Evolutionary conservation across 768 basidiomycete genomes (phyloP).

Genomic region (Porpolomopsis calyptriformis): DNA sequence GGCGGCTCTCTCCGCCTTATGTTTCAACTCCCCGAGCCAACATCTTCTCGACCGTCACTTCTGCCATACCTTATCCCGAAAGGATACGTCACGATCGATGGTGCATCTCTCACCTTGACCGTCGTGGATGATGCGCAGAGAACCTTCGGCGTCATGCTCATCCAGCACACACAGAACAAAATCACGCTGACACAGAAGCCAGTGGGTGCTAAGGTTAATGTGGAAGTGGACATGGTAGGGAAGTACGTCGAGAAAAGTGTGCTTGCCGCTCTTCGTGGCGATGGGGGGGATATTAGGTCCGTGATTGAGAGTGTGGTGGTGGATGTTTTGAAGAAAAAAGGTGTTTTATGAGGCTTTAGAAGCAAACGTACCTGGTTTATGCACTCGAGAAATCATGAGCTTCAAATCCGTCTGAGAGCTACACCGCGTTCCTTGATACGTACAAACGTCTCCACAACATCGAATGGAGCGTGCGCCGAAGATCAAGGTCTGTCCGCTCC

Average conservation of each 20-base stretch:
- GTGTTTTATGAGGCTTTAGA: not conserved
- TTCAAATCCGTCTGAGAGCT: no score
- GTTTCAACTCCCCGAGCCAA: slow-evolving; percentile 64
- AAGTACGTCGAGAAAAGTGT: slow-evolving; percentile 88
- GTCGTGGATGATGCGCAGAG: slow-evolving; percentile 51
- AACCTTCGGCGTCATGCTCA: slow-evolving; percentile 87
- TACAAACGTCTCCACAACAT: no score
- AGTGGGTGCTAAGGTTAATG: slow-evolving; percentile 76
- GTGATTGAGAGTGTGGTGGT: slow-evolving; percentile 35
- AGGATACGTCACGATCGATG: slow-evolving; percentile 91
- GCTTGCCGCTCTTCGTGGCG: slow-evolving; percentile 48
- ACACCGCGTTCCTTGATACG: no score
- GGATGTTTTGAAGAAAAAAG: slow-evolving; percentile 4
- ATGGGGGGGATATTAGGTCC: slow-evolving; percentile 33
- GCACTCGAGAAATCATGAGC: no score
- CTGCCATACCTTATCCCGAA: slow-evolving; percentile 83
- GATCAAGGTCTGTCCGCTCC: slow-evolving; percentile 32
- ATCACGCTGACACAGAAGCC: slow-evolving; percentile 70
- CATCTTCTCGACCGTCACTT: slow-evolving; percentile 47
- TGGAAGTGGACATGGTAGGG: slow-evolving; percentile 92
- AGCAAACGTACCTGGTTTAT: not conserved
- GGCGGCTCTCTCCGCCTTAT: slow-evolving; percentile 82
- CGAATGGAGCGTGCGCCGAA: slow-evolving; percentile 33
- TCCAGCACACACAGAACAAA: slow-evolving; percentile 85
- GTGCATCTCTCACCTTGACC: slow-evolving; percentile 86